Conservation (phyloP, 768 basidiomycete genomes). For the Suillus sp. region DNA sequence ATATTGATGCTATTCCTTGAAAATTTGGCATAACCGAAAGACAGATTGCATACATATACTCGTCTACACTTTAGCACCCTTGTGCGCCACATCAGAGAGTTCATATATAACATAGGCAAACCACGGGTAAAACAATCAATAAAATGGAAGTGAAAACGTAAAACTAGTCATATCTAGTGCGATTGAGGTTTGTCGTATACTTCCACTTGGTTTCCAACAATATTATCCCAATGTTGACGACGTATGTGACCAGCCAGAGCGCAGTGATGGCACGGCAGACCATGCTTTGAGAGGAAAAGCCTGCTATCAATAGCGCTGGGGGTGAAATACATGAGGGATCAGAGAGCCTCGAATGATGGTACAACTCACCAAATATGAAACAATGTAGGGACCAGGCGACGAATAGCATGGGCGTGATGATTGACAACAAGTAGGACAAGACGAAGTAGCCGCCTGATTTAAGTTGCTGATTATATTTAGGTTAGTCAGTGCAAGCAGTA, state of each 20-base stretch:
- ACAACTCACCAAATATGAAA: not conserved
- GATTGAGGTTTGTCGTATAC: not conserved
- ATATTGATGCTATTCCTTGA: not conserved
- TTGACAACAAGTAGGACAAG: not conserved
- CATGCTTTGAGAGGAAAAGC: not conserved
- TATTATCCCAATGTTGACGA: not conserved
- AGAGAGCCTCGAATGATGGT: not conserved
- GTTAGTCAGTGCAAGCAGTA: not conserved
- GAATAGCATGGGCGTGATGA: not conserved
- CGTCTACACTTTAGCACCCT: not conserved
- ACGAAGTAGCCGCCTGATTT: not conserved
- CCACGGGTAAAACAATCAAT: not conserved
- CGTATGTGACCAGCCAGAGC: not conserved
- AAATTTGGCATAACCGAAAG: not conserved
- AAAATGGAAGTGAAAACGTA: not conserved
- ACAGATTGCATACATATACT: not conserved
- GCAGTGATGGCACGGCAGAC: not conserved
- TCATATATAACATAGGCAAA: not conserved
- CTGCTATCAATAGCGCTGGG: not conserved
- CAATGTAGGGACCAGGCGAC: not conserved
- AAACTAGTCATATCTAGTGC: not conserved
- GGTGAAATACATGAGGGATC: not conserved
- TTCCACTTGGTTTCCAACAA: not conserved
- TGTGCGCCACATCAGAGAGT: not conserved
- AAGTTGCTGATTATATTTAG: not conserved